phyloP scores from a whole-genome alignment of 2,329 filamentous ascomycete genomes.

The Cordyceps javanica region DNA sequence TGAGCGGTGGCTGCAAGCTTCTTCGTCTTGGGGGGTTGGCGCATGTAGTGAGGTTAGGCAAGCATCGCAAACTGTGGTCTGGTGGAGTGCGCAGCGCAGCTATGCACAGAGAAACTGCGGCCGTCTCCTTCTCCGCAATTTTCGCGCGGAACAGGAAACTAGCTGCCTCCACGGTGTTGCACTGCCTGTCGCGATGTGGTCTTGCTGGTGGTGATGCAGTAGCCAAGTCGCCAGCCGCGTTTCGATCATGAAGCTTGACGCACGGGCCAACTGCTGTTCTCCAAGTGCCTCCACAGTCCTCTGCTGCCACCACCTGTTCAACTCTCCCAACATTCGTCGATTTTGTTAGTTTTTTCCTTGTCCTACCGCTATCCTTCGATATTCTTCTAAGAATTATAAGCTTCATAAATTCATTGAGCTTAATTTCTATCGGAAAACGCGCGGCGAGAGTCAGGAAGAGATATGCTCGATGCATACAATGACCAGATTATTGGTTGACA shows the following conservation, averaged over 20 bases:
- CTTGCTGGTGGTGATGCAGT: conserved; percentile 4
- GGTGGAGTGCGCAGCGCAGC: background rate
- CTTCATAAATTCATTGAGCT: too few relatives aligned
- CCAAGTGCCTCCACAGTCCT: background rate
- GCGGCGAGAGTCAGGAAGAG: background rate
- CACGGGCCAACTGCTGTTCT: conserved; percentile 11
- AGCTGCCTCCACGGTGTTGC: conserved; percentile 1
- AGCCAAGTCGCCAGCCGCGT: conserved; percentile 7
- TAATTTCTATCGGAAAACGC: too few relatives aligned
- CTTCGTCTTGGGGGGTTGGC: conserved; percentile 4
- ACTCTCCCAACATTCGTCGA: too few relatives aligned
- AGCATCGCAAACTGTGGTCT: background rate
- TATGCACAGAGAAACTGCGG: background rate
- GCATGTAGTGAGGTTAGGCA: background rate
- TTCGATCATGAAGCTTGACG: conserved; percentile 1
- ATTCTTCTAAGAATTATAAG: too few relatives aligned
- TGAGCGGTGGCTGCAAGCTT: background rate
- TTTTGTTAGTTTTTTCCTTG: too few relatives aligned
- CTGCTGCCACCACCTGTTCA: too few relatives aligned
- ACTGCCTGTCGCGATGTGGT: background rate
- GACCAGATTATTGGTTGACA: too few relatives aligned
- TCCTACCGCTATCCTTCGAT: too few relatives aligned
- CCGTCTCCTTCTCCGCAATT: background rate
- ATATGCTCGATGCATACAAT: background rate
- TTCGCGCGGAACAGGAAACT: background rate